phyloP scores from a whole-genome alignment of 1,284 basidiomycete genomes.

The Ganoderma lingzhi region DNA sequence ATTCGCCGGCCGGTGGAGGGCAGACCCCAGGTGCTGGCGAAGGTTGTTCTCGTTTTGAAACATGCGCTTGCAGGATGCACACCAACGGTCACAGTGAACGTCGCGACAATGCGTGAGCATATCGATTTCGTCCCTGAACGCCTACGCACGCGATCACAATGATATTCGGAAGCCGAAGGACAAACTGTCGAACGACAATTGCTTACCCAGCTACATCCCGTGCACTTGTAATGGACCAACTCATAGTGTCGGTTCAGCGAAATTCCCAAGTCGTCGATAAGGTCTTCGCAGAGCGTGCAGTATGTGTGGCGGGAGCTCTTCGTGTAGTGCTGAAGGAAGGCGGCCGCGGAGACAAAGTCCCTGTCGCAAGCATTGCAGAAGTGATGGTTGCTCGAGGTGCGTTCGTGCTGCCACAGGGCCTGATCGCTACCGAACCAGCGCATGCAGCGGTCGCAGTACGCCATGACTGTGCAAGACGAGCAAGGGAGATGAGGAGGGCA shows the following conservation, averaged over 20 bases:
- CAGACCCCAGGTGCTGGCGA: conserved; percentile 37
- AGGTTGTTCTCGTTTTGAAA: conserved; percentile 40
- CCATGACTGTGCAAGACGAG: conserved; percentile 14
- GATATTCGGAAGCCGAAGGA: too few relatives aligned
- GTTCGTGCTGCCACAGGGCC: conserved; percentile 38
- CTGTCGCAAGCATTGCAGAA: conserved; percentile 46
- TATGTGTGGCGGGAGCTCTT: conserved; percentile 38
- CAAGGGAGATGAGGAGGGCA: not conserved
- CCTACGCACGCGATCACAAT: not conserved
- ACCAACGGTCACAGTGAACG: conserved; percentile 37
- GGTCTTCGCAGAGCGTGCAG: conserved; percentile 37
- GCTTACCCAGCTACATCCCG: conserved; percentile 26
- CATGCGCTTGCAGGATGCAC: conserved; percentile 36
- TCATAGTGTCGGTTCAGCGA: conserved; percentile 29
- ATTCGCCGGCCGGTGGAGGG: conserved; percentile 13
- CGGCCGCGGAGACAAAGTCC: conserved; percentile 29
- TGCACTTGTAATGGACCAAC: conserved; percentile 29
- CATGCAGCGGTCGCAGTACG: conserved; percentile 26
- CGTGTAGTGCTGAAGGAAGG: conserved; percentile 32
- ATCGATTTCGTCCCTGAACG: conserved; percentile 9
- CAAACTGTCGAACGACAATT: conserved; percentile 30
- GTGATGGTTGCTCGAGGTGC: conserved; percentile 41
- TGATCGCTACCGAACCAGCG: conserved; percentile 25
- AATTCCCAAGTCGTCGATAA: conserved; percentile 30
- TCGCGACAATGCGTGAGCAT: conserved; percentile 38